phyloP scores from a whole-genome alignment of 2,329 filamentous ascomycete genomes.

The Ascochyta clinopodiicola region DNA sequence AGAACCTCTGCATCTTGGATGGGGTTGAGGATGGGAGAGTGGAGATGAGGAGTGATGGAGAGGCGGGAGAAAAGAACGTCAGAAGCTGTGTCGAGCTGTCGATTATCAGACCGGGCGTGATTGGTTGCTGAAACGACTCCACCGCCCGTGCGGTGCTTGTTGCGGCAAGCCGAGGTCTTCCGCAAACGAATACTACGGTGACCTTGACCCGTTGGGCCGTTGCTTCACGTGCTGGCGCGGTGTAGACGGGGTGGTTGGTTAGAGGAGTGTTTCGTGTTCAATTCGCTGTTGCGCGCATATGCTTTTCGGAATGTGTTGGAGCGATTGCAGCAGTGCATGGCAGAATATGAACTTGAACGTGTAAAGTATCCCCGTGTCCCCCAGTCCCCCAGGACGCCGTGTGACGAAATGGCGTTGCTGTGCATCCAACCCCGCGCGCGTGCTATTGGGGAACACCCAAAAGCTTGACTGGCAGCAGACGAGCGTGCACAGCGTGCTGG shows the following conservation, averaged over 20 bases:
- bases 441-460: neutral
- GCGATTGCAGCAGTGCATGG: neutral
- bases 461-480: conserved; percentile 21
- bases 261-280: neutral
- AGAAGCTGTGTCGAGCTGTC: conserved; percentile 42
- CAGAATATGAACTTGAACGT: neutral
- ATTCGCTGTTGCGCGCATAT: neutral
- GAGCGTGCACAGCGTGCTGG: conserved; percentile 21
- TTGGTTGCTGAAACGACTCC: conserved; percentile 36
- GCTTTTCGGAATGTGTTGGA: neutral
- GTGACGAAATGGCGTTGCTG: conserved; percentile 9
- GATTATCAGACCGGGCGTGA: conserved; percentile 36
- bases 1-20: conserved; percentile 71
- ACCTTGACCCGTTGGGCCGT: conserved; percentile 12
- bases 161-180: conserved; percentile 34
- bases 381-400: neutral
- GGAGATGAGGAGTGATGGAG: conserved; percentile 45
- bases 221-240: conserved; percentile 36
- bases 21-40: conserved; percentile 46
- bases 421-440: conserved; percentile 7
- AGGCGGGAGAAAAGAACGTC: conserved; percentile 44
- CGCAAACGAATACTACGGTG: conserved; percentile 19
- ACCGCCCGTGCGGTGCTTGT: conserved; percentile 20
- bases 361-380: neutral
- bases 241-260: conserved; percentile 1